These are phyloP conservation scores for Cicer chorassanicum DNA, from an alignment of 306 rosid genomes.

Conservation along the genomic window DNA sequence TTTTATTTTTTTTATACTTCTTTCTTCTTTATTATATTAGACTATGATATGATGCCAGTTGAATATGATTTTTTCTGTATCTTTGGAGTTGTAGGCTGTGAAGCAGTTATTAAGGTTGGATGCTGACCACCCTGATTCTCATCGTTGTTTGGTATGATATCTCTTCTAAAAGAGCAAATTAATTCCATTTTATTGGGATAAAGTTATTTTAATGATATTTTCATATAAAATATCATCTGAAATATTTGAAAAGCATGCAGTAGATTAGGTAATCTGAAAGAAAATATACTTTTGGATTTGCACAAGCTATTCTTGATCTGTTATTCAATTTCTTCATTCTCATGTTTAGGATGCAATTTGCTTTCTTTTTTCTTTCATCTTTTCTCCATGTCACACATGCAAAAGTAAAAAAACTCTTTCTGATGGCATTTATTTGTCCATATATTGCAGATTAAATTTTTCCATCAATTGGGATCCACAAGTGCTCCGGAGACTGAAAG, in stretches of 20 bases:
- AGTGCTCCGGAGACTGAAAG: constrained; percentile 69
- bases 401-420: neutral
- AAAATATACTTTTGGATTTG: constrained; percentile 9
- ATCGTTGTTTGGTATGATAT: constrained; percentile 81
- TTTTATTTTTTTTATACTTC: constrained; percentile 13
- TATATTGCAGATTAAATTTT: constrained; percentile 79
- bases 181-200: constrained; percentile 33
- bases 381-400: neutral
- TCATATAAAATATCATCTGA: neutral
- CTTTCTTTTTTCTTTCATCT: neutral
- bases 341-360: constrained; percentile 11
- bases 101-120: constrained; percentile 90
- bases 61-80: constrained; percentile 14
- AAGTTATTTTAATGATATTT: constrained; percentile 14
- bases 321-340: constrained; percentile 27
- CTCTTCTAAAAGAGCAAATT: constrained; percentile 4
- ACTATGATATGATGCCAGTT: neutral
- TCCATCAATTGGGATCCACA: constrained; percentile 77
- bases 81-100: constrained; percentile 67
- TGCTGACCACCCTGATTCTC: constrained; percentile 92
- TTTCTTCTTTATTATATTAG: constrained; percentile 7
- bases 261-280: neutral
- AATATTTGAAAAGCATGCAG: neutral
- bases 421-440: constrained; percentile 43
- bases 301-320: constrained; percentile 2